These are phyloP conservation scores for Aspergillus bertholletiae DNA, from an alignment of 495 filamentous ascomycete species.

Conservation along the genomic window DNA sequence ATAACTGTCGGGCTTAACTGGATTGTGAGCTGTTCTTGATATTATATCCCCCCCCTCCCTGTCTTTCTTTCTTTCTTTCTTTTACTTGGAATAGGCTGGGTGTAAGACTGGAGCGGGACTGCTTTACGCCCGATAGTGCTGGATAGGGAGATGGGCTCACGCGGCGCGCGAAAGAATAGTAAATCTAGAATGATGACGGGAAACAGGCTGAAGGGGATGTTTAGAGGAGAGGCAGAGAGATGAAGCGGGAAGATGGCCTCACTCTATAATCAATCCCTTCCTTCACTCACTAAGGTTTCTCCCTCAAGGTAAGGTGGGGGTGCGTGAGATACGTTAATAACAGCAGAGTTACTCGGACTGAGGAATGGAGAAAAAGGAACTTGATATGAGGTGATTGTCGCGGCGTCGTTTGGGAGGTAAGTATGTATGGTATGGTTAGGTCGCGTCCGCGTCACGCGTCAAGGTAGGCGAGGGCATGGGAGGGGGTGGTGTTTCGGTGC, in stretches of 20 bases:
- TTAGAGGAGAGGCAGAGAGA: constrained; percentile 7
- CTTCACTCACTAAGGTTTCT: constrained; percentile 14
- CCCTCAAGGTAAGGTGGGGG: constrained; percentile 17
- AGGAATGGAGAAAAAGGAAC: constrained; percentile 23
- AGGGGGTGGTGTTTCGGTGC: too few species aligned
- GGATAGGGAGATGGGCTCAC: not conserved
- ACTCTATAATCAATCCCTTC: constrained; percentile 18
- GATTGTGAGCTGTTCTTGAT: not conserved
- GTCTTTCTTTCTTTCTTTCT: not conserved
- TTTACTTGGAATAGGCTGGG: not conserved
- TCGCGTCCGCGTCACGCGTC: constrained; percentile 31
- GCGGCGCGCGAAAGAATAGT: not conserved
- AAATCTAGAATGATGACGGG: not conserved
- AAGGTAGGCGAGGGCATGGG: not conserved
- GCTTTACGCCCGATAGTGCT: not conserved
- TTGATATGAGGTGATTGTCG: not conserved
- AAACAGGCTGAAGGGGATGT: constrained; percentile 3
- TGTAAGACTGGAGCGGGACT: not conserved
- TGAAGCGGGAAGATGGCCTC: constrained; percentile 18
- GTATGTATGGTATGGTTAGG: constrained; percentile 29
- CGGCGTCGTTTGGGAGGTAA: constrained; percentile 13
- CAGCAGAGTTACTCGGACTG: constrained; percentile 15
- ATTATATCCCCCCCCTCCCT: not conserved
- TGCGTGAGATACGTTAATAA: constrained; percentile 18
- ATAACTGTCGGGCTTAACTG: constrained; percentile 1